These are phyloP conservation scores for Nyssa sinensis DNA, from an alignment of 148 eudicot species.

Conservation along the genomic window DNA sequence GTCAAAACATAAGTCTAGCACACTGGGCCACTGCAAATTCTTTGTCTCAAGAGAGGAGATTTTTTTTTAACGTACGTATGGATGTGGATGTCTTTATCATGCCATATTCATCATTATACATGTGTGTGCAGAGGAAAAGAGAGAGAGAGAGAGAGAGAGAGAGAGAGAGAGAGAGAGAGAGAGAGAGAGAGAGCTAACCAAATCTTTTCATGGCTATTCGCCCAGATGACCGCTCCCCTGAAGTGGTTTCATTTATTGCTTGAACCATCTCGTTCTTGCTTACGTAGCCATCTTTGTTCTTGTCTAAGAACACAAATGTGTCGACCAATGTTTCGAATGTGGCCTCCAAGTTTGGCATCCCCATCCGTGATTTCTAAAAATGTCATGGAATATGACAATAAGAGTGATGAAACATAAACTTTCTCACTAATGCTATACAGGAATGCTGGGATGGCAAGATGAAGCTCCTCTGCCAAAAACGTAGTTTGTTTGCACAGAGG, in stretches of 20 bases:
- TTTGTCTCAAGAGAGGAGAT: neutral
- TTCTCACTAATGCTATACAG: neutral
- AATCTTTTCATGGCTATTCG: conserved; percentile 86
- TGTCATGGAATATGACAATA: conserved; percentile 28
- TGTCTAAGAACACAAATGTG: conserved; percentile 88
- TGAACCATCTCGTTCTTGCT: conserved; percentile 82
- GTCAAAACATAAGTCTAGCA: neutral
- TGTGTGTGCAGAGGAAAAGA: neutral
- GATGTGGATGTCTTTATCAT: neutral
- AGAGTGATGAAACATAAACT: neutral
- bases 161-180: conserved; percentile 8
- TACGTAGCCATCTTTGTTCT: conserved; percentile 91
- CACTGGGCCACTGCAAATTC: neutral
- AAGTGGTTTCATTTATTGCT: conserved; percentile 71
- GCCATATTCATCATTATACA: neutral
- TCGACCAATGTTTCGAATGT: conserved; percentile 89
- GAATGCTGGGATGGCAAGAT: neutral
- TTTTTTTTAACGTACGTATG: neutral
- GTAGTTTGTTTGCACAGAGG: too few relatives aligned
- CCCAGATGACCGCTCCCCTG: conserved; percentile 88
- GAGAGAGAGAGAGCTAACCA: conserved; percentile 49
- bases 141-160: neutral
- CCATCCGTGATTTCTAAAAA: conserved; percentile 65
- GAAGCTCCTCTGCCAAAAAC: neutral
- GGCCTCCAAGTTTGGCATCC: conserved; percentile 67